Percentiles rank a stretch among this genome's conserved stretches.
Conservation (phyloP, 2,329 filamentous ascomycete species). For the Penicillium rolfsii region DNA sequence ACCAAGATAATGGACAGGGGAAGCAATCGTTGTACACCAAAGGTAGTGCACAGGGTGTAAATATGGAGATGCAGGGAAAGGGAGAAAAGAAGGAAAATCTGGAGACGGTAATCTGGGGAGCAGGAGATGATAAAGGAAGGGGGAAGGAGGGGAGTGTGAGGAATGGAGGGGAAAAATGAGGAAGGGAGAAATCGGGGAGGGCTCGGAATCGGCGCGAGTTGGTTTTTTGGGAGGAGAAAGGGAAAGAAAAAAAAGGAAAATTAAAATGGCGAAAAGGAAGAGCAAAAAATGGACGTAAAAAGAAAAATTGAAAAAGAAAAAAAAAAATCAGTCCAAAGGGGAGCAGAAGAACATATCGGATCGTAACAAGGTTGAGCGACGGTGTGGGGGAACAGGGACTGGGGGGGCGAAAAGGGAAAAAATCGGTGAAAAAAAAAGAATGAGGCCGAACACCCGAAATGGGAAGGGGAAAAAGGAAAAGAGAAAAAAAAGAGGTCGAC, state of each 20-base stretch:
- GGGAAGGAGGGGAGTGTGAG: constrained; percentile 23
- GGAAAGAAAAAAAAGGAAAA: constrained; percentile 26
- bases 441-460: constrained; percentile 13
- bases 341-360: constrained; percentile 15
- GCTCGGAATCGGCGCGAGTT: constrained; percentile 27
- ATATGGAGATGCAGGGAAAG: constrained; percentile 14
- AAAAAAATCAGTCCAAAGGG: constrained; percentile 20
- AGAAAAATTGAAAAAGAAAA: constrained; percentile 26
- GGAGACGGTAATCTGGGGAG: constrained; percentile 36
- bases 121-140: constrained; percentile 28
- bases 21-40: background rate
- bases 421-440: constrained; percentile 23
- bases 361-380: constrained; percentile 17
- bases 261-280: constrained; percentile 23
- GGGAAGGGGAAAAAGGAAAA: constrained; percentile 17
- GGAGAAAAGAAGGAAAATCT: constrained; percentile 23
- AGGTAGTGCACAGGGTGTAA: constrained; percentile 1
- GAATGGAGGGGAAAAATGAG: constrained; percentile 33
- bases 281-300: constrained; percentile 24
- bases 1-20: background rate
- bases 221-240: constrained; percentile 19
- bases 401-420: constrained; percentile 29
- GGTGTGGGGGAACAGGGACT: constrained; percentile 21
- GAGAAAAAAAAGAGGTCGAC: background rate
- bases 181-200: constrained; percentile 35